A percentile compares a stretch with the other conserved stretches of the same genome.
These are phyloP conservation scores for Coriaria nepalensis DNA, from an alignment of 306 rosid genomes.

Conservation along the genomic window DNA sequence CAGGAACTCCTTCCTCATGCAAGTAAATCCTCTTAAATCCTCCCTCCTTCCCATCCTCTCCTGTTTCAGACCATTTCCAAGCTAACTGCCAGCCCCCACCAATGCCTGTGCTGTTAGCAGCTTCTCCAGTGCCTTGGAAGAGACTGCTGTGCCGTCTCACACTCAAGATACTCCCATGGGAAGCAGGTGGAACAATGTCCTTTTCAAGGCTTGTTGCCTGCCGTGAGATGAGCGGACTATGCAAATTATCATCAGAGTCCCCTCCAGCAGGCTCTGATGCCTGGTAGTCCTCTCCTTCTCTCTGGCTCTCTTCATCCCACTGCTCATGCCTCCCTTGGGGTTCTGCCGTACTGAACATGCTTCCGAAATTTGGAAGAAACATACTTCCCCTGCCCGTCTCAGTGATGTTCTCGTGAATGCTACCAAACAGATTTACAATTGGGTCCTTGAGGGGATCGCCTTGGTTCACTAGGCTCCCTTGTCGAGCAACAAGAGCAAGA, in stretches of 20 bases:
- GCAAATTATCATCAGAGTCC: constrained; percentile 76
- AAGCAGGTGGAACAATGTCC: constrained; percentile 52
- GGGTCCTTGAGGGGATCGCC: constrained; percentile 64
- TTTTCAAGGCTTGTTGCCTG: constrained; percentile 79
- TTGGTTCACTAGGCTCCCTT: constrained; percentile 68
- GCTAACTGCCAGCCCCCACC: constrained; percentile 98
- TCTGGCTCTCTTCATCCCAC: constrained; percentile 82
- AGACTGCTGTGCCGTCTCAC: constrained; percentile 74
- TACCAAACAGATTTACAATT: constrained; percentile 62
- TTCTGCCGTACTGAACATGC: constrained; percentile 74
- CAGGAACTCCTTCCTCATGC: constrained; percentile 61
- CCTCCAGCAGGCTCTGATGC: constrained; percentile 44
- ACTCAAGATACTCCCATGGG: constrained; percentile 57
- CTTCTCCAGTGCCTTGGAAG: constrained; percentile 62
- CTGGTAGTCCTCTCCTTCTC: constrained; percentile 50
- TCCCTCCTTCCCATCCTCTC: constrained; percentile 55
- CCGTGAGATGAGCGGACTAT: constrained; percentile 76
- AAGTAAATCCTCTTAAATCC: constrained; percentile 74
- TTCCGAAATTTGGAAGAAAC: constrained; percentile 63
- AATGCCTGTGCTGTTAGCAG: constrained; percentile 62
- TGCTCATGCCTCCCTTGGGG: constrained; percentile 40
- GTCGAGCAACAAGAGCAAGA: constrained; percentile 65
- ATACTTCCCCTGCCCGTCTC: constrained; percentile 54
- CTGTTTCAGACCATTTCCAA: constrained; percentile 83
- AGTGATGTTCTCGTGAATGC: constrained; percentile 61